phyloP scores from a whole-genome alignment of 1,139 yeast genomes.

The Chernovozyma sophiae-reginae region DNA sequence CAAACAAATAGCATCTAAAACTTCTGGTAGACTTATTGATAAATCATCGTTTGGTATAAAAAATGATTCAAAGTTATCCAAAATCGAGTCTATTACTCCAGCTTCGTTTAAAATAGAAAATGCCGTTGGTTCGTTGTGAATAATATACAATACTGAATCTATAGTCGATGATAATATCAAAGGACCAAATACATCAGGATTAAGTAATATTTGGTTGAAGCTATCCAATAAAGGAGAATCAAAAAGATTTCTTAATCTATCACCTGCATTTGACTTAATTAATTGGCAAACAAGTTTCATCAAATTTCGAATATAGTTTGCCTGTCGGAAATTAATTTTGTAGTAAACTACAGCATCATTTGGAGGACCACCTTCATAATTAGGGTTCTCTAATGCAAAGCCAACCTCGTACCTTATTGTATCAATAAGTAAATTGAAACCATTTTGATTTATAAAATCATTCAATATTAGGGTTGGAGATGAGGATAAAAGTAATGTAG shows the following conservation, averaged over 20 bases:
- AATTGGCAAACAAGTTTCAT: constrained; percentile 63
- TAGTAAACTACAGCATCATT: constrained; percentile 51
- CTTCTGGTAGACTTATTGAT: constrained; percentile 63
- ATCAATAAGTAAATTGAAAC: constrained; percentile 59
- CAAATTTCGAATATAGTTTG: constrained; percentile 51
- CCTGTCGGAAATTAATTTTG: constrained; percentile 60
- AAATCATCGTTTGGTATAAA: constrained; percentile 58
- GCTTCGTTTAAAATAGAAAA: constrained; percentile 79
- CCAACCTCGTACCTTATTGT: constrained; percentile 66
- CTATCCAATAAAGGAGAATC: constrained; percentile 74
- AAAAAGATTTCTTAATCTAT: constrained; percentile 75
- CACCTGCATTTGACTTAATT: constrained; percentile 73
- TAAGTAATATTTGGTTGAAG: constrained; percentile 54
- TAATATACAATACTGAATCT: constrained; percentile 65
- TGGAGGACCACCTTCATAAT: constrained; percentile 51
- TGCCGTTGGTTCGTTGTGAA: constrained; percentile 91
- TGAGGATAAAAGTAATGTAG: constrained; percentile 50
- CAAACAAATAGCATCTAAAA: constrained; percentile 79
- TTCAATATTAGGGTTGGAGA: constrained; percentile 41
- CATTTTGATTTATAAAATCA: constrained; percentile 63
- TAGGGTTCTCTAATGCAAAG: constrained; percentile 56
- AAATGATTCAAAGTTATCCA: constrained; percentile 50
- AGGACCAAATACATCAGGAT: constrained; percentile 66
- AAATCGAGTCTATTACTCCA: constrained; percentile 60
- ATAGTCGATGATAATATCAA: constrained; percentile 61